phyloP scores from a whole-genome alignment of 2,329 filamentous ascomycete species.

The Pseudogymnoascus sp. region DNA sequence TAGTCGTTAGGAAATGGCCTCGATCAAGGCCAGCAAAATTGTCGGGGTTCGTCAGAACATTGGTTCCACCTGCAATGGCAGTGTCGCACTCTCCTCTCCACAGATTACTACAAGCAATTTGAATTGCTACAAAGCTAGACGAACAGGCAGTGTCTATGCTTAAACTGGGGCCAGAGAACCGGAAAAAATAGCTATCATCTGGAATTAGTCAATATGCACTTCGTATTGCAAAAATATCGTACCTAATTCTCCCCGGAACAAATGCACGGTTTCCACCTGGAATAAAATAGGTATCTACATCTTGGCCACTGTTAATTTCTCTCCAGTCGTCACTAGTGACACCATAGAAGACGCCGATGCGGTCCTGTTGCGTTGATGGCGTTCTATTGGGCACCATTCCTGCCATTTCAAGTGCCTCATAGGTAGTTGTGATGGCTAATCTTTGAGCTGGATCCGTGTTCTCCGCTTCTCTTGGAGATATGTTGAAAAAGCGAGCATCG shows the following conservation, averaged over 20 bases:
- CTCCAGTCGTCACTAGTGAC: constrained; percentile 19
- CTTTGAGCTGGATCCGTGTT: constrained; percentile 75
- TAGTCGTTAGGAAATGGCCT: constrained; percentile 53
- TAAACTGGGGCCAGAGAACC: constrained; percentile 31
- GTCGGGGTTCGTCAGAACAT: constrained; percentile 20
- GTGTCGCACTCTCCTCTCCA: constrained; percentile 16
- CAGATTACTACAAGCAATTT: constrained; percentile 13
- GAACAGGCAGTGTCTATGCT: constrained; percentile 32
- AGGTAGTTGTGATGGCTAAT: constrained; percentile 66
- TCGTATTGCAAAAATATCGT: neutral
- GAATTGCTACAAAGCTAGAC: constrained; percentile 25
- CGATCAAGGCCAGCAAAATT: constrained; percentile 29
- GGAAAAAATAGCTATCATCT: constrained; percentile 27
- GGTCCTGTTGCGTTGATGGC: constrained; percentile 34
- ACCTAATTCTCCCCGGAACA: constrained; percentile 23
- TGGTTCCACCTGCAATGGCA: constrained; percentile 18
- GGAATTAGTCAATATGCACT: neutral
- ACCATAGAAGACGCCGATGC: constrained; percentile 19
- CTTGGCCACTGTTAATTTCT: constrained; percentile 17
- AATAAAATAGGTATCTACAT: constrained; percentile 15
- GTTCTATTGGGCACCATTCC: constrained; percentile 49
- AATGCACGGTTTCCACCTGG: constrained; percentile 18
- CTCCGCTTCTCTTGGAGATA: constrained; percentile 70
- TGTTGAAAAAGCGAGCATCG: constrained; percentile 75
- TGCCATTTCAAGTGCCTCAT: constrained; percentile 72